A percentile compares a stretch with the other conserved stretches of the same genome.
Evolutionary conservation across 306 rosid genomes (phyloP).

Genomic region (Purshia tridentata): DNA sequence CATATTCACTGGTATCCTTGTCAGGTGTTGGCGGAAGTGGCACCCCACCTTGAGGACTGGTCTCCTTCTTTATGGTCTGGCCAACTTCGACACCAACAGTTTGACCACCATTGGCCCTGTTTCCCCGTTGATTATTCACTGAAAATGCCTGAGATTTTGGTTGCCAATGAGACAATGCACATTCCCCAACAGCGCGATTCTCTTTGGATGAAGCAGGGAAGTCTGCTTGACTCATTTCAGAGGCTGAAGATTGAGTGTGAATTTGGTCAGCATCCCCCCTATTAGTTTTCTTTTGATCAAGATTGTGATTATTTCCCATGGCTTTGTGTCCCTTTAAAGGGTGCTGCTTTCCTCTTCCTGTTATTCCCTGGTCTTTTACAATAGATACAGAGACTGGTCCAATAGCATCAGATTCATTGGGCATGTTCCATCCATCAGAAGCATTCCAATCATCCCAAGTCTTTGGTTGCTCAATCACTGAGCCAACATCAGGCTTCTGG

Average conservation of each 20-base stretch:
- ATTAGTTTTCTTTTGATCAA: conserved; percentile 45
- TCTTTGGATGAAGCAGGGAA: conserved; percentile 51
- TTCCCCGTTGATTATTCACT: conserved; percentile 46
- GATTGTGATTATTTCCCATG: conserved; percentile 46
- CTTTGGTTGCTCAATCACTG: conserved; percentile 49
- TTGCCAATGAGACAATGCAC: conserved; percentile 69
- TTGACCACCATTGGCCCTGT: conserved; percentile 39
- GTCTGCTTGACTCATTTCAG: conserved; percentile 50
- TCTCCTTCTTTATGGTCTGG: conserved; percentile 35
- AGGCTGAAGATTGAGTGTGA: conserved; percentile 33
- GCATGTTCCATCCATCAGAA: conserved; percentile 47
- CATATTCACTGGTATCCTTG: conserved; percentile 30
- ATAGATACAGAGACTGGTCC: conserved; percentile 39
- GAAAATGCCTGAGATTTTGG: conserved; percentile 61
- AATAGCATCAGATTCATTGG: conserved; percentile 35
- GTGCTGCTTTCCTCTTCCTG: conserved; percentile 53
- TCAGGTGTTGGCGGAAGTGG: conserved; percentile 30
- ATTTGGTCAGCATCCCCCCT: conserved; percentile 42
- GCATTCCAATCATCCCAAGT: conserved; percentile 43
- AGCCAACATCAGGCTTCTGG: conserved; percentile 37
- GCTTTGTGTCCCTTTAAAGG: conserved; percentile 63
- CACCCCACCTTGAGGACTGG: conserved; percentile 29
- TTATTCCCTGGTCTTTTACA: conserved; percentile 50
- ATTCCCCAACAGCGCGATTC: conserved; percentile 58
- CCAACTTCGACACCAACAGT: conserved; percentile 38